Evolutionary conservation across 2,329 filamentous ascomycete genomes (phyloP), one percentile per base, ranked within the genome.

Genomic region (Emydomyces testavorans): DNA sequence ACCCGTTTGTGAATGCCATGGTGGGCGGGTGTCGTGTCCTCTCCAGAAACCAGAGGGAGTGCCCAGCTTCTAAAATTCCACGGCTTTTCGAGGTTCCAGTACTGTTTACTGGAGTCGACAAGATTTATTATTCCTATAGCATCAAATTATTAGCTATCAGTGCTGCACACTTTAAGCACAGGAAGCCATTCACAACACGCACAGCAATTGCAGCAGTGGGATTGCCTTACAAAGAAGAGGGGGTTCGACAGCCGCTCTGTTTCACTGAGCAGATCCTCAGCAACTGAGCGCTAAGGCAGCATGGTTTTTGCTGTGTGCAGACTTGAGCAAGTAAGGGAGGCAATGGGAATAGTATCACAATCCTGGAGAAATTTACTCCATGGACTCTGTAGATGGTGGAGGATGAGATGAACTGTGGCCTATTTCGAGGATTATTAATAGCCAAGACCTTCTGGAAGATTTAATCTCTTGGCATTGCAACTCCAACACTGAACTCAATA

Each of bases 1-100:
- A 87, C 60, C 72, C 71, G 41, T 58, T 64, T 50, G 58, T 59
- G 50, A 65, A 59, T 37, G 63, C 61, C 66, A 68, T 69, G 24
- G 23, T 36, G n/a, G 13, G 26, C 28, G 10, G 10, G 15, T 31
- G 16, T 34, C 10, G 20, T 29, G 16, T n/a, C n/a, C n/a, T n/a
- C n/a, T n/a, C n/a, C n/a, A n/a, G n/a, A n/a, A n/a, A n/a, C n/a
- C n/a, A n/a, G n/a, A n/a, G n/a, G n/a, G n/a, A n/a, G n/a, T n/a
- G n/a, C n/a, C n/a, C n/a, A n/a, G n/a, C n/a, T n/a, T n/a, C n/a
- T n/a, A n/a, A n/a, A n/a, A n/a, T n/a, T n/a, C n/a, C n/a, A n/a
- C n/a, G n/a, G n/a, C n/a, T n/a, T n/a, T n/a, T n/a, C n/a, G n/a
- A n/a, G n/a, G n/a, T n/a, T n/a, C n/a, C n/a, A n/a, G n/a, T n/a